Evolutionary conservation across 1,284 basidiomycete genomes (phyloP).

Genomic region (Pulveroboletus sp.): DNA sequence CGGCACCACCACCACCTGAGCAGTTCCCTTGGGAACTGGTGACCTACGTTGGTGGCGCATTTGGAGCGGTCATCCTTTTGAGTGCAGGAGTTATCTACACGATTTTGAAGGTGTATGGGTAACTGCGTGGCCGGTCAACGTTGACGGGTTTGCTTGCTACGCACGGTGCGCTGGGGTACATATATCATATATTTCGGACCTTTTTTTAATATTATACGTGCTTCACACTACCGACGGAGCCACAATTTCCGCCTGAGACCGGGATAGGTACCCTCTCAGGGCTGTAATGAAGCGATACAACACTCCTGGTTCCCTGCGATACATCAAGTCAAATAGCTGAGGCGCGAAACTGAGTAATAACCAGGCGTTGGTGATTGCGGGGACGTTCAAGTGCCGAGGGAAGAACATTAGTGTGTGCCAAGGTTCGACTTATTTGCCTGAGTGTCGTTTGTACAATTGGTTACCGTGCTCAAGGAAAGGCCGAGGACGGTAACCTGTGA

Average conservation of each 20-base stretch:
- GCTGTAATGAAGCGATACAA: not conserved
- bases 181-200: not conserved
- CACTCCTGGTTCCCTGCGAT: too few species aligned
- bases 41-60: constrained; percentile 44
- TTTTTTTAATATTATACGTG: not conserved
- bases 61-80: constrained; percentile 43
- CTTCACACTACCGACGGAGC: not conserved
- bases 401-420: too few species aligned
- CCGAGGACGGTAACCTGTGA: too few species aligned
- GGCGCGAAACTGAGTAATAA: not conserved
- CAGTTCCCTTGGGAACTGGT: constrained; percentile 40
- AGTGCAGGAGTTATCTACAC: constrained; percentile 37
- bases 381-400: not conserved
- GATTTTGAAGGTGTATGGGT: constrained; percentile 37
- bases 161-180: not conserved
- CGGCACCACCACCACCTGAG: constrained; percentile 12
- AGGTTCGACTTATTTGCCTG: not conserved
- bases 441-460: not conserved
- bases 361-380: not conserved
- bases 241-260: not conserved
- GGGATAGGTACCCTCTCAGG: not conserved
- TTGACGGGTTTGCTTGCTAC: not conserved
- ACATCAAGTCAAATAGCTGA: not conserved
- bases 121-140: not conserved
- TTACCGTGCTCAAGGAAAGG: too few species aligned